These are phyloP conservation scores for Silene noctiflora DNA, from an alignment of 179 eudicot species.

Conservation along the genomic window DNA sequence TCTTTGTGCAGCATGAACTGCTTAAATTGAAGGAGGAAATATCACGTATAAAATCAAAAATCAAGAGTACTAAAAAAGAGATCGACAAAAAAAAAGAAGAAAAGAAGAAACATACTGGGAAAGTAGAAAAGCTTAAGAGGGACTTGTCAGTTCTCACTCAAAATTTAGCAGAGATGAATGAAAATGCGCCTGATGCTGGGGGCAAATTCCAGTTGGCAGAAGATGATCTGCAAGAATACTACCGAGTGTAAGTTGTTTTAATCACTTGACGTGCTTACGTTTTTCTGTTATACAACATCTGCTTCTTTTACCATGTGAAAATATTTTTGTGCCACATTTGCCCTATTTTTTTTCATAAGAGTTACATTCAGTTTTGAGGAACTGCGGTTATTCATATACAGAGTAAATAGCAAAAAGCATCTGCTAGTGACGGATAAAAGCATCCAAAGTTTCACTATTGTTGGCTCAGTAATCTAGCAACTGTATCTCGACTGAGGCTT, in stretches of 20 bases:
- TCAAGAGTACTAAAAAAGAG: slow-evolving; percentile 76
- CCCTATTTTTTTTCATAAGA: neutral
- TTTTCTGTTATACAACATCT: neutral
- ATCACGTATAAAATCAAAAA: slow-evolving; percentile 62
- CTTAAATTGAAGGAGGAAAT: slow-evolving; percentile 72
- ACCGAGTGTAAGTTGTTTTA: slow-evolving; percentile 71
- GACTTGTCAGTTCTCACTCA: slow-evolving; percentile 55
- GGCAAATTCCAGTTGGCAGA: slow-evolving; percentile 74
- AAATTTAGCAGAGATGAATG: slow-evolving; percentile 56
- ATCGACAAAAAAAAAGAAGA: slow-evolving; percentile 84
- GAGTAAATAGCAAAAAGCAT: neutral
- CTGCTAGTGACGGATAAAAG: neutral
- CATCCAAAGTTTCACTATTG: neutral
- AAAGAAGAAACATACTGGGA: slow-evolving; percentile 59
- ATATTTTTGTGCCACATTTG: neutral
- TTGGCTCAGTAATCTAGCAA: neutral
- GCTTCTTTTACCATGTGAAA: neutral
- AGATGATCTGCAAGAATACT: slow-evolving; percentile 65
- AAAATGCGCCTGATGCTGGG: slow-evolving; percentile 64
- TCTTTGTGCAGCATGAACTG: slow-evolving; percentile 68
- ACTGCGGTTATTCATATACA: neutral
- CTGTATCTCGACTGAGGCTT: neutral
- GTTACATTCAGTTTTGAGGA: neutral
- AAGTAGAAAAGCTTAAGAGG: slow-evolving; percentile 69
- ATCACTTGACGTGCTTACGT: neutral